Evolutionary conservation across 345 rosid genomes (phyloP).

Genomic region (Sonneratia caseolaris): DNA sequence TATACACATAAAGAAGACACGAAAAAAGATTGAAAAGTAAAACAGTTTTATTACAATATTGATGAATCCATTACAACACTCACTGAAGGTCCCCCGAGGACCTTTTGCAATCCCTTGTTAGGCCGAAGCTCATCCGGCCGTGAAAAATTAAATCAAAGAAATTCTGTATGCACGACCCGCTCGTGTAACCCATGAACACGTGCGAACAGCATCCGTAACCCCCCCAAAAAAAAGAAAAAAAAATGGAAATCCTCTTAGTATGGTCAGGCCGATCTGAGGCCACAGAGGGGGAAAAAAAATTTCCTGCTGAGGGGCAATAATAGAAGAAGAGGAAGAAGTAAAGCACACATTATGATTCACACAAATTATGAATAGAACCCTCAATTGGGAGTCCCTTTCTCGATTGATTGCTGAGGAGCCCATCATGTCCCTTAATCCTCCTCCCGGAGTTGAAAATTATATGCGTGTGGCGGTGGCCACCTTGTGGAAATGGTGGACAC

Average conservation of each 20-base stretch:
- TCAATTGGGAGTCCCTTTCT: neutral
- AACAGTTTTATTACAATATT: conserved; percentile 14
- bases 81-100: conserved; percentile 42
- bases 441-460: neutral
- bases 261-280: conserved; percentile 18
- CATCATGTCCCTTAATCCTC: conserved; percentile 4
- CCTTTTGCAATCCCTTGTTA: conserved; percentile 22
- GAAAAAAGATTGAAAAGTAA: neutral
- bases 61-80: conserved; percentile 28
- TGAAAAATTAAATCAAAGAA: conserved; percentile 13
- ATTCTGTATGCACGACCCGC: conserved; percentile 10
- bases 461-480: neutral
- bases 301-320: conserved; percentile 36
- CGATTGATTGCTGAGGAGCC: conserved; percentile 10
- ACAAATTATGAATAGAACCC: neutral
- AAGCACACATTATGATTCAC: neutral
- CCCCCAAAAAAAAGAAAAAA: neutral
- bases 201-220: conserved; percentile 7
- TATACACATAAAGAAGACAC: neutral
- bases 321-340: neutral
- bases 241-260: conserved; percentile 10
- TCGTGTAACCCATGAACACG: conserved; percentile 27
- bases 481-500: neutral
- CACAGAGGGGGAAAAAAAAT: conserved; percentile 15
- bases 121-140: conserved; percentile 21